phyloP scores from a whole-genome alignment of 148 eudicot genomes.

The Oxyria digyna region DNA sequence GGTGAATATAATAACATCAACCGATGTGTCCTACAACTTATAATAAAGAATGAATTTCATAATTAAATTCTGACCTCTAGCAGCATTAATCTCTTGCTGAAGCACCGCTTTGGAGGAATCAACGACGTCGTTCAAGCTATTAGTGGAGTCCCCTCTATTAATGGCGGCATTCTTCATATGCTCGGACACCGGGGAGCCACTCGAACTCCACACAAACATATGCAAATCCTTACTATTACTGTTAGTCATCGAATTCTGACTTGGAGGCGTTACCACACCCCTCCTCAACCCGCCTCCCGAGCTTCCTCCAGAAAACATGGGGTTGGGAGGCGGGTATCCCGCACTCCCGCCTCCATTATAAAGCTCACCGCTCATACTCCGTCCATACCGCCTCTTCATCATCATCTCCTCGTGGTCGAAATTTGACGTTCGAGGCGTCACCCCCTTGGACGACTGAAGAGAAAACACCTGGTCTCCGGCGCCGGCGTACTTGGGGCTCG shows the following conservation, averaged over 20 bases:
- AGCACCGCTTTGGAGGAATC: constrained; percentile 62
- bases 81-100: constrained; percentile 50
- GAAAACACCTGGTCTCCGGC: constrained; percentile 61
- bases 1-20: too few relatives aligned
- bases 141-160: constrained; percentile 13
- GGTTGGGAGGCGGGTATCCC: constrained; percentile 80
- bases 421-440: constrained; percentile 78
- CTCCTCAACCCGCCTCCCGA: constrained; percentile 10
- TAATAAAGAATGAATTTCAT: too few relatives aligned
- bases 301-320: constrained; percentile 37
- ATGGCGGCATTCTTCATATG: constrained; percentile 35
- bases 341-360: constrained; percentile 13
- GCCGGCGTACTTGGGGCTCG: constrained; percentile 58
- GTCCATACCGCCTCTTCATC: constrained; percentile 40
- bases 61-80: constrained; percentile 38
- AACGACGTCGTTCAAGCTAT: constrained; percentile 8
- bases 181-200: constrained; percentile 79
- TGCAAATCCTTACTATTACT: constrained; percentile 58
- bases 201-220: constrained; percentile 99
- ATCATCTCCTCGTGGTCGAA: constrained; percentile 79
- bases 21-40: too few relatives aligned
- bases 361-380: constrained; percentile 81
- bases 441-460: constrained; percentile 77
- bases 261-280: constrained; percentile 20
- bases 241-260: background rate